Evolutionary conservation across 306 rosid genomes (phyloP), one percentile per base, ranked within the genome.

Genomic region (Rosa multiflora): DNA sequence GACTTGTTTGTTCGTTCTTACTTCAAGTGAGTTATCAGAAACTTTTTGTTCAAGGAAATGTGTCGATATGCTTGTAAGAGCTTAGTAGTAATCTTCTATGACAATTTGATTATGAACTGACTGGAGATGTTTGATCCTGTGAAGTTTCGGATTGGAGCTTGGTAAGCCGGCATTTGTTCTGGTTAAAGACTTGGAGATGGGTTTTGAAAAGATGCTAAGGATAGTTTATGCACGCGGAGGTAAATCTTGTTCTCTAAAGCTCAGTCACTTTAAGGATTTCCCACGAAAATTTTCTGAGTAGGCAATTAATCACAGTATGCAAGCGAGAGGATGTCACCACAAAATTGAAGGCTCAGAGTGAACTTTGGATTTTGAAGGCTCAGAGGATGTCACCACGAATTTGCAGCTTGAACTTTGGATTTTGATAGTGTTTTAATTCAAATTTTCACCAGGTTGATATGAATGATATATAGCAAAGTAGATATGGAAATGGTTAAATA

Each of bases 171-270:
- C 97, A 55, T 89, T 94, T 82, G 89, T 94, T 77, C 93, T 89
- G 20, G 97, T 92, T 86, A 90, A 81, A 73, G 99, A 92, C 91
- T 43, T 83, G 6, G 97, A 94, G 78, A 94, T 94, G 99, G 99
- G 99, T 20, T 92, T 94, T 76, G 99, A 94, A 74, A 94, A 92
- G 90, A 91, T 91, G 62, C 88, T 91, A 13, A 92, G 91, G 86
- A 92, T 94, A 72, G 99, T 97, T 83, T 91, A 86, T 80, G 90
- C 92, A 76, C 90, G 86, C 74, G 99, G 99, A 74, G 97, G 99
- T 91, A 85, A 58, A 78, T 72, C 43, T 73, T 78, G 10, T 73
- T 81, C 74, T 64, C 62, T 73, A 26, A 32, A 72, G 47, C 78
- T 78, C 73, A 67, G 3, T 76, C 23, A 40, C 26, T 20, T 10